Evolutionary conservation across 371 early-diverging fungal species (phyloP), one percentile per base, ranked within the genome.

Genomic region (Zopfochytrium polystomum): DNA sequence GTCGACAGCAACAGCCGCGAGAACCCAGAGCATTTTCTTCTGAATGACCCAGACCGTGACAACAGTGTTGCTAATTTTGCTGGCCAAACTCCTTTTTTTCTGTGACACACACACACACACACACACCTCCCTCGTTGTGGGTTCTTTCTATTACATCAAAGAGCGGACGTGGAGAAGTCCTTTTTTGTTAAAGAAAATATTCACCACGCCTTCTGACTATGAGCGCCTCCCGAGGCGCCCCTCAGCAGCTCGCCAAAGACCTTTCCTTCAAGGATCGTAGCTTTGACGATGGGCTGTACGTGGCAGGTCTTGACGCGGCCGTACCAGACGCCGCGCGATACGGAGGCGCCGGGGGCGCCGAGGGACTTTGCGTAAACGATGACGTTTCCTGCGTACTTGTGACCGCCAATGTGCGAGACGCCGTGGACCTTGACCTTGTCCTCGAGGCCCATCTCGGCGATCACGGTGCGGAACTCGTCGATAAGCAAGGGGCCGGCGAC

Each of bases 351-450:
- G 20, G 31, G 6, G 25, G 9, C 11, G 23, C 13, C 33, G 33
- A 58, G 30, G 18, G 33, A 23, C 2, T 55, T 25, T 1, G 27
- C 4, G 53, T 53, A 50, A 20, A 84, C 81, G 56, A 88, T 84
- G 15, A 87, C 74, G 55, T 87, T 89, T 31, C 89, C 89, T 11
- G 90, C 89, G 77, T 84, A 91, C 72, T 88, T 89, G 78, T 90
- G 89, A 31, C 90, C 87, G 80, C 65, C 54, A 44, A 69, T 58
- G 51, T 69, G 70, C 18, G 73, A 73, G 26, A 60, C 61, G 22
- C 66, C 66, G 29, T 29, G 23, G 27, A 56, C 45, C 3, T 38
- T 11, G 43, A 63, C 79, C 50, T 77, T 74, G 4, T 68, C 73
- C 0, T 71, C 60, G 25, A 88, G 71, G 29, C 83, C 85, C 60